These are phyloP conservation scores for Apiotrichum montevideense DNA, from an alignment of 1,284 basidiomycete species.

Conservation along the genomic window DNA sequence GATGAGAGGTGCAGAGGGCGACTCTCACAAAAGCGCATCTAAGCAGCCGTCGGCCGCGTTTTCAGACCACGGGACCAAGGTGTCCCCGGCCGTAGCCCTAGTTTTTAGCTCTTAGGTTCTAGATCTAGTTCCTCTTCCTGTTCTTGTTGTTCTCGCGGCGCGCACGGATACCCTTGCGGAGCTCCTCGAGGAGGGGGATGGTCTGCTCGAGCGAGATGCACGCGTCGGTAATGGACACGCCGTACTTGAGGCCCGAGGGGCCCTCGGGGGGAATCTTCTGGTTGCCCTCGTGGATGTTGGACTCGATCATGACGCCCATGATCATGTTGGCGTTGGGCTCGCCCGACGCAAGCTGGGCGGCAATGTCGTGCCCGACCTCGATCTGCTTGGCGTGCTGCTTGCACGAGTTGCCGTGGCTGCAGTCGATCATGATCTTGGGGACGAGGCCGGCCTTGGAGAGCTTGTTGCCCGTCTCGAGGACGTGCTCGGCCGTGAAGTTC, in stretches of 20 bases:
- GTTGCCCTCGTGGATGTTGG: constrained; percentile 72
- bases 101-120: constrained; percentile 32
- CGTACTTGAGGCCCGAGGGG: constrained; percentile 71
- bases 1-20: too few species aligned
- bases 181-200: constrained; percentile 66
- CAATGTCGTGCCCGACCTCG: constrained; percentile 51
- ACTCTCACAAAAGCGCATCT: too few species aligned
- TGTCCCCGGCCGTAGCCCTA: too few species aligned
- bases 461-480: constrained; percentile 68
- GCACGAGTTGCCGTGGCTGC: constrained; percentile 67
- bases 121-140: constrained; percentile 22
- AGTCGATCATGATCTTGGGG: constrained; percentile 86
- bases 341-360: constrained; percentile 60
- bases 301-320: constrained; percentile 97
- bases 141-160: constrained; percentile 52
- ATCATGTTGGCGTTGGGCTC: constrained; percentile 67
- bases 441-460: constrained; percentile 71
- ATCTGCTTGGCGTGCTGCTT: constrained; percentile 58
- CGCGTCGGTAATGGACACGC: constrained; percentile 58
- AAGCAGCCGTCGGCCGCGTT: too few species aligned
- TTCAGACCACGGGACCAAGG: too few species aligned
- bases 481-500: constrained; percentile 72
- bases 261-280: constrained; percentile 79
- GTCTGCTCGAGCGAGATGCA: constrained; percentile 88
- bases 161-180: constrained; percentile 71